A percentile compares a stretch with the other conserved stretches of the same genome.
These are phyloP conservation scores for Alnus glutinosa DNA, from an alignment of 306 rosid species.

Conservation along the genomic window DNA sequence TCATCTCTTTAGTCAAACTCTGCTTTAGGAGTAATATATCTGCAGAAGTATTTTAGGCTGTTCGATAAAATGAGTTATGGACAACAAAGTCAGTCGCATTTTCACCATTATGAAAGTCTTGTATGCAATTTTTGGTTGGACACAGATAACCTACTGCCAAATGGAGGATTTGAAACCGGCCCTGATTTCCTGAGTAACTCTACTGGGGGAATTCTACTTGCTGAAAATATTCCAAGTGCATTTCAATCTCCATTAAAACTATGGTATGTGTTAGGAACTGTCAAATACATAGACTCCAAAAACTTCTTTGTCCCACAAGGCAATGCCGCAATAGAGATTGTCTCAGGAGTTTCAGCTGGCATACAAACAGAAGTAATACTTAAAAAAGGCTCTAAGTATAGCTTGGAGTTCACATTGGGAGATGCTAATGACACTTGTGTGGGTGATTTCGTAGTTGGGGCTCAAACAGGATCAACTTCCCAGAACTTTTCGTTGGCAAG, in stretches of 20 bases:
- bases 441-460: slow-evolving; percentile 28
- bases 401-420: slow-evolving; percentile 35
- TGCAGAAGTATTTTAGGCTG: not conserved
- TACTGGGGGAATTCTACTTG: slow-evolving; percentile 34
- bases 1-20: not conserved
- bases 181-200: slow-evolving; percentile 31
- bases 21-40: not conserved
- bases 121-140: slow-evolving; percentile 2
- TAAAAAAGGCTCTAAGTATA: slow-evolving; percentile 27
- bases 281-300: slow-evolving; percentile 31
- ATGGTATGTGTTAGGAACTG: slow-evolving; percentile 36
- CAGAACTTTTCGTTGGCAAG: slow-evolving; percentile 38
- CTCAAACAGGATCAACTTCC: slow-evolving; percentile 33
- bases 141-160: slow-evolving; percentile 28
- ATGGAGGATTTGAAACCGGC: slow-evolving; percentile 39
- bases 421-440: slow-evolving; percentile 40
- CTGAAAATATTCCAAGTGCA: slow-evolving; percentile 22
- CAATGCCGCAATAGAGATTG: slow-evolving; percentile 36
- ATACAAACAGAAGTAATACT: slow-evolving; percentile 28
- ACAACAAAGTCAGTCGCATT: not conserved
- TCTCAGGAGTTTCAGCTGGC: slow-evolving; percentile 38
- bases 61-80: not conserved
- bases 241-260: slow-evolving; percentile 30
- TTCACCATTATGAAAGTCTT: not conserved
- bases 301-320: slow-evolving; percentile 44